These are phyloP conservation scores for Picochlorum sp. DNA, from an alignment of 139 green algal species.

Conservation along the genomic window DNA sequence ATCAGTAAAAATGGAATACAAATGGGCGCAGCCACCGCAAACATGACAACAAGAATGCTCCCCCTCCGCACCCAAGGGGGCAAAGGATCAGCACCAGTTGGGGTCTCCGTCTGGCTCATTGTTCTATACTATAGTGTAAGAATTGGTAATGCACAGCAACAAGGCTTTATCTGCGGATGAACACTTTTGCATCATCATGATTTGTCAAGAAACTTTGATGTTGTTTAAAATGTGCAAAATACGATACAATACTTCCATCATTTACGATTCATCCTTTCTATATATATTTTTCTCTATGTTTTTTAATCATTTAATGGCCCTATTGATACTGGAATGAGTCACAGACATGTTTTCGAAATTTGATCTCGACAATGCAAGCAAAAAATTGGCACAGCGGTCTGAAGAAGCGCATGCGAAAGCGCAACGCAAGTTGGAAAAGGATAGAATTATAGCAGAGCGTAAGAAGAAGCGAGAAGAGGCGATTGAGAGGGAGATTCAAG, in stretches of 20 bases:
- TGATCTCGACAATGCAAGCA: slow-evolving; percentile 13
- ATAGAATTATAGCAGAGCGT: slow-evolving; percentile 14
- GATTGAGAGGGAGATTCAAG: slow-evolving; percentile 16
- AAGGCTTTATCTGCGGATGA: no score
- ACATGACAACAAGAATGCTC: neutral
- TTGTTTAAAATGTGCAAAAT: neutral
- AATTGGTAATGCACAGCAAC: no score
- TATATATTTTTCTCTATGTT: no score
- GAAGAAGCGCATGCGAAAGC: slow-evolving; percentile 2
- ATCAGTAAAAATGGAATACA: slow-evolving; percentile 8
- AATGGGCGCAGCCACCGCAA: slow-evolving; percentile 1
- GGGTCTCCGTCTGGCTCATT: no score
- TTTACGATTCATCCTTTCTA: no score
- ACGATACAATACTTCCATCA: no score
- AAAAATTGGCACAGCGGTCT: slow-evolving; percentile 8
- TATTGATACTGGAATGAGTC: neutral
- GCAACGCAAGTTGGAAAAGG: slow-evolving; percentile 14
- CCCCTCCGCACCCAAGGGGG: neutral
- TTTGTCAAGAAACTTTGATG: neutral
- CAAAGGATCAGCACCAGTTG: neutral
- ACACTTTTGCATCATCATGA: neutral
- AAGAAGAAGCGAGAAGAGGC: slow-evolving; percentile 12
- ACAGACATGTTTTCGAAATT: neutral
- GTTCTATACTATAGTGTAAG: no score
- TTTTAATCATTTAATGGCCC: neutral